phyloP scores from a whole-genome alignment of 2,329 filamentous ascomycete genomes.

The Aspergillus proliferans region DNA sequence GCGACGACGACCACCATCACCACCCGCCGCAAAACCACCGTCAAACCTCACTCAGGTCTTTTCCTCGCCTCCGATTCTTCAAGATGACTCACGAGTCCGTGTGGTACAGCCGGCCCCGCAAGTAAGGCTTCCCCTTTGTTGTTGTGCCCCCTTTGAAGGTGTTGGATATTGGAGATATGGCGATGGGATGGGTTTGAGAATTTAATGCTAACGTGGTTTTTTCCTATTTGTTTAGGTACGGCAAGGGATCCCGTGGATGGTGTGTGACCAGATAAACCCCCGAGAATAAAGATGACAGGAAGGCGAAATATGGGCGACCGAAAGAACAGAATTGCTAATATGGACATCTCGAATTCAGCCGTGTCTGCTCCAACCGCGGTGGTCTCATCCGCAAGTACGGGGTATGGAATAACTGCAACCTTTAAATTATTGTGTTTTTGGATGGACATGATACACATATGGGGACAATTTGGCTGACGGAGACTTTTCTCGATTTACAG shows the following conservation, averaged over 20 bases:
- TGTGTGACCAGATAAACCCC: constrained; percentile 48
- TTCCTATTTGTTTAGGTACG: constrained; percentile 40
- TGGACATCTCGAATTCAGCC: constrained; percentile 44
- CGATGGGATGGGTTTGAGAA: constrained; percentile 2
- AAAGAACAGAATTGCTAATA: constrained; percentile 16
- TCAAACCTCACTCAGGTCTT: constrained; percentile 19
- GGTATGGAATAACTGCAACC: constrained; percentile 24
- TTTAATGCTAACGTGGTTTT: constrained; percentile 11
- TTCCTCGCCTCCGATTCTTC: constrained; percentile 38
- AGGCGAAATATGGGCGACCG: constrained; percentile 7
- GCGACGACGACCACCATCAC: constrained; percentile 6
- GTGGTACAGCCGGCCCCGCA: constrained; percentile 98
- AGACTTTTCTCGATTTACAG: constrained; percentile 16
- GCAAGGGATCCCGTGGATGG: constrained; percentile 92
- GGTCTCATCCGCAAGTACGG: constrained; percentile 99
- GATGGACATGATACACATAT: constrained; percentile 3
- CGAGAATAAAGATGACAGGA: constrained; percentile 6
- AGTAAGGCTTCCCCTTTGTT: constrained; percentile 46
- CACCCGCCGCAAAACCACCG: constrained; percentile 27
- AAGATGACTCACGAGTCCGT: constrained; percentile 90
- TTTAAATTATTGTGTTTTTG: not conserved
- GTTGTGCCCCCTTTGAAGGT: constrained; percentile 7
- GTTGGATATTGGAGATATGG: not conserved
- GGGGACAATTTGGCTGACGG: constrained; percentile 7
- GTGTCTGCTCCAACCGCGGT: constrained; percentile 87